Conservation (phyloP, 164 flowering plant genomes). For the Piper betle region DNA sequence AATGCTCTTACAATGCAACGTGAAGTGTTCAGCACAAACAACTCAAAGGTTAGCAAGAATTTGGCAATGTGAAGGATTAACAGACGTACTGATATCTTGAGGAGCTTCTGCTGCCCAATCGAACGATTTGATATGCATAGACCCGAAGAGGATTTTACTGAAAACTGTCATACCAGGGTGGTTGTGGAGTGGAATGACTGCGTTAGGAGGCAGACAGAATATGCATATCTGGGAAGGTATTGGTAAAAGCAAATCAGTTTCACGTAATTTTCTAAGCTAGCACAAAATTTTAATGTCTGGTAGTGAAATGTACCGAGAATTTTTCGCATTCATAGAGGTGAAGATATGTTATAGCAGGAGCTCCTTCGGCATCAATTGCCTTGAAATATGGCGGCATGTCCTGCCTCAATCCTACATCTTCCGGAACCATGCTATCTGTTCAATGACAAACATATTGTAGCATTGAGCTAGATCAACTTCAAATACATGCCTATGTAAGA, state of each 20-base stretch:
- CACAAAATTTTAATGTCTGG: background rate
- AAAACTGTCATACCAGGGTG: conserved; percentile 96
- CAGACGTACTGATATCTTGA: background rate
- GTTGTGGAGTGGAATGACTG: conserved; percentile 80
- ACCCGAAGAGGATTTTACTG: conserved; percentile 69
- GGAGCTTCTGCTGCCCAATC: conserved; percentile 53
- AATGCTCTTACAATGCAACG: background rate
- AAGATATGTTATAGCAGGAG: conserved; percentile 39
- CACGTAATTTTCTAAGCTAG: background rate
- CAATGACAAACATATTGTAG: too few relatives aligned
- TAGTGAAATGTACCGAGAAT: conserved; percentile 47
- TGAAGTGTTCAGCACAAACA: background rate
- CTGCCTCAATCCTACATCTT: conserved; percentile 57
- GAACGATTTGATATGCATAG: conserved; percentile 75
- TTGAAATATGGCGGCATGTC: conserved; percentile 38
- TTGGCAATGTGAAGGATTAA: conserved; percentile 6
- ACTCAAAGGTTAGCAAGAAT: background rate
- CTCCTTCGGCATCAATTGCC: conserved; percentile 13
- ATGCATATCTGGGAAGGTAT: conserved; percentile 41
- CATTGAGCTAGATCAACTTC: too few relatives aligned
- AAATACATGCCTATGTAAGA: too few relatives aligned
- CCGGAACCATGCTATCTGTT: conserved; percentile 60
- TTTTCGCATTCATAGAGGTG: conserved; percentile 48
- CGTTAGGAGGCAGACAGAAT: conserved; percentile 63
- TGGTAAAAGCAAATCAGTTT: background rate